Evolutionary conservation across 495 filamentous ascomycete genomes (phyloP).

Genomic region (Penicillium pulvis): DNA sequence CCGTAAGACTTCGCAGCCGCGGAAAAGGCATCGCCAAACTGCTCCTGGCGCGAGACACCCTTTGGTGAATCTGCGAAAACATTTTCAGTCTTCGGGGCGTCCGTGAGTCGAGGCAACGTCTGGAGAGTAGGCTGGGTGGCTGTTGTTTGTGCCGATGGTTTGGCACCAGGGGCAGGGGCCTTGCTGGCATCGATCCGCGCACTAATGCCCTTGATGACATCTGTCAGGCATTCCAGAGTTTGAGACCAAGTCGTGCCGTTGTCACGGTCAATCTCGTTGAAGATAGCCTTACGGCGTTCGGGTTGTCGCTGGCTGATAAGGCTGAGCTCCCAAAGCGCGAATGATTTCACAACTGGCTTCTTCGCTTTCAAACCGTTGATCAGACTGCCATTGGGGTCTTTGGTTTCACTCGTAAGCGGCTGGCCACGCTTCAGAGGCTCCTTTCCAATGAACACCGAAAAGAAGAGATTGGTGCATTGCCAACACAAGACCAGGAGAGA

Average conservation of each 20-base stretch:
- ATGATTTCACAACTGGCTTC: constrained; percentile 56
- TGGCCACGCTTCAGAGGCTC: constrained; percentile 79
- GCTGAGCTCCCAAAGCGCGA: constrained; percentile 90
- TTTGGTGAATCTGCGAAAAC: constrained; percentile 56
- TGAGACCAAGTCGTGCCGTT: constrained; percentile 81
- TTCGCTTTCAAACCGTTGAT: constrained; percentile 78
- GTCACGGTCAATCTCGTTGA: constrained; percentile 83
- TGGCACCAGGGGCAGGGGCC: constrained; percentile 45
- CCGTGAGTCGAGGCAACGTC: constrained; percentile 51
- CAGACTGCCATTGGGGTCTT: constrained; percentile 89
- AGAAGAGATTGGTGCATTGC: constrained; percentile 73
- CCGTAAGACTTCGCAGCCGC: constrained; percentile 60
- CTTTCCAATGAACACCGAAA: constrained; percentile 74
- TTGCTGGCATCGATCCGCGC: constrained; percentile 62
- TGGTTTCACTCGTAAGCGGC: constrained; percentile 80
- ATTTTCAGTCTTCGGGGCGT: constrained; percentile 58
- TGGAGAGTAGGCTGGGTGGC: constrained; percentile 41
- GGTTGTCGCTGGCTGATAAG: constrained; percentile 73
- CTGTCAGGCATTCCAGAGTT: constrained; percentile 65
- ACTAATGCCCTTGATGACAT: constrained; percentile 65
- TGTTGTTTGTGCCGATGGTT: constrained; percentile 29
- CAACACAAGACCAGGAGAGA: constrained; percentile 69
- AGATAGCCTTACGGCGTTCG: constrained; percentile 77
- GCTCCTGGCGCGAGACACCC: constrained; percentile 48
- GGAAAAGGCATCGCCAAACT: constrained; percentile 55